Conservation (phyloP, 2,329 filamentous ascomycete genomes). For the Epichloe sylvatica region DNA sequence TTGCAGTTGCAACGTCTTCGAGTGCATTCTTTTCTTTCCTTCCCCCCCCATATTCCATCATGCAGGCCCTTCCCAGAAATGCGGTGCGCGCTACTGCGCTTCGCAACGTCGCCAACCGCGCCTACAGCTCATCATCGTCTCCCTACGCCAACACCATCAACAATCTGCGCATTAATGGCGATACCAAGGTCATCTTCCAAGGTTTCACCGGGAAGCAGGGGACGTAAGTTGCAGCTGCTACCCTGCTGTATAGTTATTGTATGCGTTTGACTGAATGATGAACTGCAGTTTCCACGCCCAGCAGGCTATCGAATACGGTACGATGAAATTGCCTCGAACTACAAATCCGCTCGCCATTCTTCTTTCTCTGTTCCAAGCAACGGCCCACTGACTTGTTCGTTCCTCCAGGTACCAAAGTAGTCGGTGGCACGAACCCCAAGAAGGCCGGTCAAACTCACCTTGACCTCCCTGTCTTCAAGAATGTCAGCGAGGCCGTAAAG, state of each 20-base stretch:
- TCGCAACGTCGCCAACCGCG: conserved; percentile 51
- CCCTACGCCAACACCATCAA: conserved; percentile 59
- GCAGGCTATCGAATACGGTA: conserved; percentile 98
- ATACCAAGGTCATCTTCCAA: conserved; percentile 93
- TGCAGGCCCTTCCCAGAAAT: conserved; percentile 72
- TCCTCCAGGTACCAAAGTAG: conserved; percentile 72
- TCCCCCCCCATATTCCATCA: conserved; percentile 30
- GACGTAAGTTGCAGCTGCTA: conserved; percentile 47
- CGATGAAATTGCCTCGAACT: conserved; percentile 14
- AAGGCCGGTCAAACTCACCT: conserved; percentile 89
- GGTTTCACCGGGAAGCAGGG: conserved; percentile 96
- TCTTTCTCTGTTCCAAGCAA: not conserved
- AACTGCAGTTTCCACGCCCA: conserved; percentile 76
- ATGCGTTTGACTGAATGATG: conserved; percentile 7
- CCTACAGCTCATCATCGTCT: conserved; percentile 45
- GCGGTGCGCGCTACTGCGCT: conserved; percentile 54
- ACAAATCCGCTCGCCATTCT: not conserved
- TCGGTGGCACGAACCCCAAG: conserved; percentile 97
- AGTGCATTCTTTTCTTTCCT: conserved; percentile 3
- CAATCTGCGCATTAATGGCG: conserved; percentile 83
- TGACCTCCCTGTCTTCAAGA: conserved; percentile 83
- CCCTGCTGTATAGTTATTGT: not conserved
- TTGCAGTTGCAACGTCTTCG: conserved; percentile 9
- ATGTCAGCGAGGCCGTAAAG: conserved; percentile 76
- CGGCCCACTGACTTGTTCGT: conserved; percentile 11